Conservation (phyloP, 345 rosid species). For the Hibiscus trionum region DNA sequence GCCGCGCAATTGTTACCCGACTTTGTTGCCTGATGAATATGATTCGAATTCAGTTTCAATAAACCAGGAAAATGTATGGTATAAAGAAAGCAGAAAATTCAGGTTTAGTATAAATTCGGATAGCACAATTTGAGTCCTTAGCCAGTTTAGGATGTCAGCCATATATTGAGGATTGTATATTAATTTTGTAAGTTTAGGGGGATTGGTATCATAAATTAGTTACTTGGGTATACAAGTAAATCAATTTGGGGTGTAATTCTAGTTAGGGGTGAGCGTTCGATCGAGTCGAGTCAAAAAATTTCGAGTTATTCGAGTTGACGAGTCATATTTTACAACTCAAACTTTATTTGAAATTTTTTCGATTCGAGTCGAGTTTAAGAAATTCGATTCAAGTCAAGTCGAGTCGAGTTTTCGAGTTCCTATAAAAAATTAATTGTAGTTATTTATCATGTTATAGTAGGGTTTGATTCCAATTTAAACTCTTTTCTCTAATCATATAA, state of each 20-base stretch:
- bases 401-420: too few relatives aligned
- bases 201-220: constrained; percentile 45
- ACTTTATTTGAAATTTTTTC: too few relatives aligned
- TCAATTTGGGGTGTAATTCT: constrained; percentile 8
- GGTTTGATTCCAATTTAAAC: too few relatives aligned
- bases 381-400: too few relatives aligned
- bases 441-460: too few relatives aligned
- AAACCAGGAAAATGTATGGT: constrained; percentile 22
- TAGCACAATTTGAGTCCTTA: constrained; percentile 14
- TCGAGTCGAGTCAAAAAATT: too few relatives aligned
- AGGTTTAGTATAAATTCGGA: constrained; percentile 51
- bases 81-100: constrained; percentile 27
- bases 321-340: too few relatives aligned
- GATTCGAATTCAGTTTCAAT: background rate
- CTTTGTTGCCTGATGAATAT: constrained; percentile 58
- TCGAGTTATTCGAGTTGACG: too few relatives aligned
- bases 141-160: constrained; percentile 10
- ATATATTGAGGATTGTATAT: constrained; percentile 70
- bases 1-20: constrained; percentile 83
- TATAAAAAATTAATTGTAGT: too few relatives aligned
- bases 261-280: too few relatives aligned
- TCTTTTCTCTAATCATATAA: too few relatives aligned
- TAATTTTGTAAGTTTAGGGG: constrained; percentile 68
- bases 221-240: constrained; percentile 33
- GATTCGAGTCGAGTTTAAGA: too few relatives aligned